These are phyloP conservation scores for Nicotiana undulata DNA, from an alignment of 257 asterid species.

Conservation along the genomic window DNA sequence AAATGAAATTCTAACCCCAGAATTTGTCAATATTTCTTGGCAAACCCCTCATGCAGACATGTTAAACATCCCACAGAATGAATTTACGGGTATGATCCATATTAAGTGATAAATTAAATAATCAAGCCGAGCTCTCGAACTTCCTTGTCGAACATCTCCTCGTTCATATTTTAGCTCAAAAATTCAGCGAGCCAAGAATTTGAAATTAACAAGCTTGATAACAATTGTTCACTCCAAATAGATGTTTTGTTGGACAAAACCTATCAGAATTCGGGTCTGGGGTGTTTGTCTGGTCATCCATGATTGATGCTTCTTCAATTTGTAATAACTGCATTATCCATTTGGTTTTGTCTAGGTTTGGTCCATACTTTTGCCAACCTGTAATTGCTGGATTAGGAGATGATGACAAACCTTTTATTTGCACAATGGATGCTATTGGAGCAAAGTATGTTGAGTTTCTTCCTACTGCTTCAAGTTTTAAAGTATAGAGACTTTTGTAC, in stretches of 20 bases:
- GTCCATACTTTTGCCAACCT: conserved; percentile 96
- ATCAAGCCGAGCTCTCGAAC: neutral
- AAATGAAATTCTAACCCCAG: neutral
- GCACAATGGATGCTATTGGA: conserved; percentile 97
- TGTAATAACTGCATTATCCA: neutral
- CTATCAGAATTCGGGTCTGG: neutral
- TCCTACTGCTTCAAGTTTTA: neutral
- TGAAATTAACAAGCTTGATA: neutral
- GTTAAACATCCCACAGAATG: neutral
- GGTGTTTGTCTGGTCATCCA: neutral
- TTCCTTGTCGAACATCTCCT: neutral
- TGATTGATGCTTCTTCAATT: neutral
- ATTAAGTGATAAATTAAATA: neutral
- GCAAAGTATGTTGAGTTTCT: conserved; percentile 59
- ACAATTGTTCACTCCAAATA: neutral
- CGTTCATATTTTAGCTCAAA: neutral
- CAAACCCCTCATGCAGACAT: neutral
- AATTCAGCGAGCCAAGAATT: neutral
- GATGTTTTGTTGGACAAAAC: neutral
- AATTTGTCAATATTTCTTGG: neutral
- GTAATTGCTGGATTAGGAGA: conserved; percentile 96
- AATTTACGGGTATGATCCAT: neutral
- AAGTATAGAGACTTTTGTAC: neutral
- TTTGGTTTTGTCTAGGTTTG: conserved; percentile 47
- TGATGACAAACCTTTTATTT: conserved; percentile 86